A percentile compares a stretch with the other conserved stretches of the same genome.
These are phyloP conservation scores for Trametes maxima DNA, from an alignment of 768 basidiomycete species.

Conservation along the genomic window DNA sequence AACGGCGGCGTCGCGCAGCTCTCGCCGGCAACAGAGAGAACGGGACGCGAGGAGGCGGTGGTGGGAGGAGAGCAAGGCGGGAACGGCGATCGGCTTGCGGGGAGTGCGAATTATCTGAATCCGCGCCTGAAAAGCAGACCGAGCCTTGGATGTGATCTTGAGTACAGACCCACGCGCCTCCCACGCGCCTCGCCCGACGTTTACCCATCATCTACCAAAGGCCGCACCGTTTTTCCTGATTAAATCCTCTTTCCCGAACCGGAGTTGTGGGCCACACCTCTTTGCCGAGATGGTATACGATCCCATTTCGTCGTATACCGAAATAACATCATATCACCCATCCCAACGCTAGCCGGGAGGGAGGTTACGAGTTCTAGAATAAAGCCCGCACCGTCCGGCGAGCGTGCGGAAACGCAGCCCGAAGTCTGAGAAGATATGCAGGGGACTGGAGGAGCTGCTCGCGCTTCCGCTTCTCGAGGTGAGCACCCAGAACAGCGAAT, in stretches of 20 bases:
- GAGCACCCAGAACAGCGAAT: background rate
- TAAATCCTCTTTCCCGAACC: background rate
- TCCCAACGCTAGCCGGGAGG: no score
- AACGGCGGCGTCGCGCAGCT: conserved; percentile 18
- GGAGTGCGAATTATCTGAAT: background rate
- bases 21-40: conserved; percentile 8
- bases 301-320: background rate
- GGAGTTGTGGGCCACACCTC: no score
- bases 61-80: conserved; percentile 19
- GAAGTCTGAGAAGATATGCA: background rate
- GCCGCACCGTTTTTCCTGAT: conserved; percentile 2
- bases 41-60: conserved; percentile 7
- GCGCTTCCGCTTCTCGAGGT: no score
- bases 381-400: background rate
- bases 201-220: background rate
- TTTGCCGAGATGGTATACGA: background rate
- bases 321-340: no score
- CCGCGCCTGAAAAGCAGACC: background rate
- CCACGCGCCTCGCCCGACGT: conserved; percentile 9
- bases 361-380: no score
- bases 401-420: background rate
- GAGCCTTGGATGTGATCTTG: background rate
- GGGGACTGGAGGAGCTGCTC: background rate
- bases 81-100: background rate
- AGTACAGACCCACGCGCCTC: background rate